Evolutionary conservation across 805 yeast genomes (phyloP).

Genomic region (Nakazawaea ernobii): DNA sequence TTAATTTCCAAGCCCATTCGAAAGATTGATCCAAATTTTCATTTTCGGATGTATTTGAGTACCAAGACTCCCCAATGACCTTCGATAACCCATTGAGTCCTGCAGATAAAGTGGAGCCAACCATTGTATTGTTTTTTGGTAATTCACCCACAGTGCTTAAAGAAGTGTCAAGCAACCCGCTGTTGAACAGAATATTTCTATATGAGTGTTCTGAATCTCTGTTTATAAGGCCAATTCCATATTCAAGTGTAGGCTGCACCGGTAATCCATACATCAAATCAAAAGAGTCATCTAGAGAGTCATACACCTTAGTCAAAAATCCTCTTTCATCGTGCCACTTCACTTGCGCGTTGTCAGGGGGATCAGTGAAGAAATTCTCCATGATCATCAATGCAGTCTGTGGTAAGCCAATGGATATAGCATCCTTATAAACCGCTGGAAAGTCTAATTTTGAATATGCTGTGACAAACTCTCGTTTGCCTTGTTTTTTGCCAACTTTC

Average conservation of each 20-base stretch:
- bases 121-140: slow-evolving; percentile 14
- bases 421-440: slow-evolving; percentile 22
- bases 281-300: slow-evolving; percentile 43
- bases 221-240: slow-evolving; percentile 40
- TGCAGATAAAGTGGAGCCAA: slow-evolving; percentile 35
- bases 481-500: slow-evolving; percentile 33
- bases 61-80: slow-evolving; percentile 18
- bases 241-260: slow-evolving; percentile 43
- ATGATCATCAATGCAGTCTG: slow-evolving; percentile 41
- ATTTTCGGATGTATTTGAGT: not conserved
- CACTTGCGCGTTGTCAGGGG: not conserved
- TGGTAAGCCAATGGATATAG: slow-evolving; percentile 27
- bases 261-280: slow-evolving; percentile 69
- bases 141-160: slow-evolving; percentile 11
- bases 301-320: slow-evolving; percentile 35
- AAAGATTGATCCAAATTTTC: slow-evolving; percentile 21
- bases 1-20: slow-evolving; percentile 72
- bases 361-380: slow-evolving; percentile 33
- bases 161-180: slow-evolving; percentile 50
- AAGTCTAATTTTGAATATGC: slow-evolving; percentile 28
- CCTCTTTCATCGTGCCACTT: slow-evolving; percentile 15
- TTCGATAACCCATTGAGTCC: slow-evolving; percentile 59
- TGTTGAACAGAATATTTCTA: slow-evolving; percentile 45
- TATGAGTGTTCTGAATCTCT: slow-evolving; percentile 25
- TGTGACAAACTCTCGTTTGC: slow-evolving; percentile 20